Conservation (phyloP, 2,329 filamentous ascomycete species). For the Pestalotiopsis sp. region DNA sequence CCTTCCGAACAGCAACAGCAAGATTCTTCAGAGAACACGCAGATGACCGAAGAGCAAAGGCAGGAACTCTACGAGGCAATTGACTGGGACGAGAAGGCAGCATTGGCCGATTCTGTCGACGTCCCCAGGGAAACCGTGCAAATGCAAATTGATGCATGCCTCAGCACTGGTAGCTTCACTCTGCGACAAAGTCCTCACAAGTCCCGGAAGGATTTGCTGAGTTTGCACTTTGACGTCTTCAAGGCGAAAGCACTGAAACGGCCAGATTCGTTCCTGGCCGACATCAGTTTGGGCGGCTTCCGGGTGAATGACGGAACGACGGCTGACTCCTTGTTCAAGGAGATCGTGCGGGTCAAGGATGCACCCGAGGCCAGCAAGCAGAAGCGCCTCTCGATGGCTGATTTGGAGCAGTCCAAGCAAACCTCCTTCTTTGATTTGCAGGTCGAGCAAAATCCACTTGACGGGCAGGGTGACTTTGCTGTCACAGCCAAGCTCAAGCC, state of each 20-base stretch:
- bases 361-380: constrained; percentile 57
- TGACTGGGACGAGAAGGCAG: constrained; percentile 96
- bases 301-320: constrained; percentile 96
- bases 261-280: constrained; percentile 86
- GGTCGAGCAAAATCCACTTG: constrained; percentile 92
- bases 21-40: constrained; percentile 73
- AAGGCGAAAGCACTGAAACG: constrained; percentile 87
- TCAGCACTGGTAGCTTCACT: constrained; percentile 96
- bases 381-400: constrained; percentile 54
- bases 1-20: constrained; percentile 47
- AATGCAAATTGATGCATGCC: constrained; percentile 85
- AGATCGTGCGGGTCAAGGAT: constrained; percentile 96
- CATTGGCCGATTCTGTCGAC: constrained; percentile 84
- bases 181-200: constrained; percentile 83
- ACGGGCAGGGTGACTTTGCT: constrained; percentile 88
- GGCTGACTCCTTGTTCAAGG: constrained; percentile 84
- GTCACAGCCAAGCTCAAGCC: constrained; percentile 91
- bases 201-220: constrained; percentile 79
- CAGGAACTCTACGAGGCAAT: constrained; percentile 97
- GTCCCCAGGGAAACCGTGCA: constrained; percentile 90
- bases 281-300: constrained; percentile 88
- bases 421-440: constrained; percentile 92
- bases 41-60: constrained; percentile 93
- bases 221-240: constrained; percentile 93
- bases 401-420: constrained; percentile 52